These are phyloP conservation scores for Saccharomyces hybrid DNA, from an alignment of 1,139 yeast species.

Conservation along the genomic window DNA sequence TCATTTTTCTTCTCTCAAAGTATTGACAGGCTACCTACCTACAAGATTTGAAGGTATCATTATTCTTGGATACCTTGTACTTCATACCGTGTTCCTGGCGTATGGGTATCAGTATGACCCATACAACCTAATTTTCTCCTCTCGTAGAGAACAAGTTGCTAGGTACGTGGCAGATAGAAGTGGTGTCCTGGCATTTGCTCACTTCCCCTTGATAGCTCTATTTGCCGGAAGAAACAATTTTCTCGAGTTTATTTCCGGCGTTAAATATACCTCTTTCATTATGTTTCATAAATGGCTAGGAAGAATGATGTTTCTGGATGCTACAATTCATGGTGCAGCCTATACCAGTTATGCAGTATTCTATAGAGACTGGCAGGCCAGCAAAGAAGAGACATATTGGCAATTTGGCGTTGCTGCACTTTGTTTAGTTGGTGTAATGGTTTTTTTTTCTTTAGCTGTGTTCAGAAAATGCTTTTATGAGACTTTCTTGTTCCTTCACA, in stretches of 20 bases:
- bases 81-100: slow-evolving; percentile 39
- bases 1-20: slow-evolving; percentile 6
- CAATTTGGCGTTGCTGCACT: slow-evolving; percentile 49
- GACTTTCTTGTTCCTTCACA: slow-evolving; percentile 51
- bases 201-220: too few relatives aligned
- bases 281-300: too few relatives aligned
- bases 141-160: slow-evolving; percentile 37
- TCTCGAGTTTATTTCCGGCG: too few relatives aligned
- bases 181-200: slow-evolving; percentile 42
- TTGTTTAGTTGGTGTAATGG: slow-evolving; percentile 36
- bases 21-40: slow-evolving; percentile 21
- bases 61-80: slow-evolving; percentile 40
- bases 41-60: slow-evolving; percentile 54
- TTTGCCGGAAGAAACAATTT: too few relatives aligned
- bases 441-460: slow-evolving; percentile 40
- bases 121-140: slow-evolving; percentile 38
- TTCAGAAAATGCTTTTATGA: slow-evolving; percentile 59
- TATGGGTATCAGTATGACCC: slow-evolving; percentile 35
- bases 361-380: slow-evolving; percentile 8
- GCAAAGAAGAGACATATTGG: slow-evolving; percentile 20
- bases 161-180: slow-evolving; percentile 41
- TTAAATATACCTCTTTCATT: too few relatives aligned
- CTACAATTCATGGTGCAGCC: slow-evolving; percentile 42
- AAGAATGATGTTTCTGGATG: too few relatives aligned
- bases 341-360: slow-evolving; percentile 34